These are phyloP conservation scores for Silene noctiflora DNA, from an alignment of 179 eudicot species.

Conservation along the genomic window DNA sequence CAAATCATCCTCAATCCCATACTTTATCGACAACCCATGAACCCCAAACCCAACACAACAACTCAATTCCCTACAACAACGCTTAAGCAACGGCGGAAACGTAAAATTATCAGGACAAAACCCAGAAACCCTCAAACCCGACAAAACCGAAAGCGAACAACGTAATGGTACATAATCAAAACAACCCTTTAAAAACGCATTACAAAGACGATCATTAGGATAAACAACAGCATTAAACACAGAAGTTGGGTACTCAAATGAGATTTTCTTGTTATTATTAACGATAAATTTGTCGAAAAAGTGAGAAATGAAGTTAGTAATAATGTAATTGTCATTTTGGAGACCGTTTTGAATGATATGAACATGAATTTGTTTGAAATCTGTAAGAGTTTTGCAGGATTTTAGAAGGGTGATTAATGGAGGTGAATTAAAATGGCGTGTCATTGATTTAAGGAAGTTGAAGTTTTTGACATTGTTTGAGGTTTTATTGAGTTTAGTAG, in stretches of 20 bases:
- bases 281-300: slow-evolving; percentile 20
- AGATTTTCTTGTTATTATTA: not conserved
- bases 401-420: slow-evolving; percentile 38
- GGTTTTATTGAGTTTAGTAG: not conserved
- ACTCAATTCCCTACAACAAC: slow-evolving; percentile 30
- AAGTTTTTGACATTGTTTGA: too few relatives aligned
- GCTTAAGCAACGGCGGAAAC: slow-evolving; percentile 45
- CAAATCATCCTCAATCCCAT: not conserved
- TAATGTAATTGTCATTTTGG: slow-evolving; percentile 40
- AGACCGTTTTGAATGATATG: slow-evolving; percentile 48
- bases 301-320: slow-evolving; percentile 37
- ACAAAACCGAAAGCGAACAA: slow-evolving; percentile 29
- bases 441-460: slow-evolving; percentile 15
- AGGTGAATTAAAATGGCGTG: not conserved
- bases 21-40: slow-evolving; percentile 47
- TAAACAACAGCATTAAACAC: slow-evolving; percentile 32
- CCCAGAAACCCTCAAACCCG: slow-evolving; percentile 26
- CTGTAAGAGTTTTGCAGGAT: slow-evolving; percentile 36
- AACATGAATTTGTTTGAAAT: slow-evolving; percentile 43
- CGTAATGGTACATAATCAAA: slow-evolving; percentile 21
- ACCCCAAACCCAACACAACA: slow-evolving; percentile 35
- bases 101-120: slow-evolving; percentile 45
- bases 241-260: slow-evolving; percentile 33
- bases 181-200: slow-evolving; percentile 40
- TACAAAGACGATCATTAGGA: slow-evolving; percentile 52